Base-by-base conservation (phyloP, 163 green algal genomes). In the Chlorella variabilis region DNA sequence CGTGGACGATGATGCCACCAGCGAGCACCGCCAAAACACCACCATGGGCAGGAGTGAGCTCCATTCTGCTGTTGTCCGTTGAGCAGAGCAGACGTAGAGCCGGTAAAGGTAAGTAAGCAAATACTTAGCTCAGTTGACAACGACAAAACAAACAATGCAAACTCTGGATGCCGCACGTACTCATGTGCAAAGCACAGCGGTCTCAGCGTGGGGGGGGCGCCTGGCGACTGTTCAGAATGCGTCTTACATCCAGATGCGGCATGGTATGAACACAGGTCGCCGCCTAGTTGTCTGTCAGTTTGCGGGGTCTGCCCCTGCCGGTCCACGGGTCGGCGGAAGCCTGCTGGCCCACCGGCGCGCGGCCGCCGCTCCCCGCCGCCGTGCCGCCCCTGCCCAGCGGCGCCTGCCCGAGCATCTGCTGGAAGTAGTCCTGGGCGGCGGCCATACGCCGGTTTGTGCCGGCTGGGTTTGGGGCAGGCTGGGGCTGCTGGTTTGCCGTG, bases 241-340 rank as follows among this genome's bases (percentile, higher is more conserved):
- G n/a, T n/a, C n/a, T n/a, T n/a, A n/a, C n/a, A n/a, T n/a, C n/a
- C n/a, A n/a, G n/a, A n/a, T n/a, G n/a, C n/a, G n/a, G n/a, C n/a
- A n/a, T n/a, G n/a, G n/a, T n/a, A n/a, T n/a, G n/a, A n/a, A n/a
- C n/a, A n/a, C n/a, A n/a, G n/a, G n/a, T n/a, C n/a, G n/a, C n/a
- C n/a, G n/a, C n/a, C n/a, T n/a, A n/a, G n/a, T n/a, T n/a, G n/a
- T 80, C 73, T 2, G 38, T 27, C 73, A 80, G 73, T 15, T 56
- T 42, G 36, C 56, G 73, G 7, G 73, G 54, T 59, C 42, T 56
- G 56, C 73, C 73, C 1, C 73, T 18, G 4, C 13, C 56, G 0
- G 73, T 56, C 73, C 73, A 80, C 0, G 56, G 54, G 20, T 70
- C 73, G 2, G 39, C 2, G 5, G 27, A 13, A 13, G 42, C 21